Percentiles rank a stretch among this genome's conserved stretches.
These are phyloP conservation scores for Gautieria morchelliformis DNA, from an alignment of 768 basidiomycete genomes.

Conservation along the genomic window DNA sequence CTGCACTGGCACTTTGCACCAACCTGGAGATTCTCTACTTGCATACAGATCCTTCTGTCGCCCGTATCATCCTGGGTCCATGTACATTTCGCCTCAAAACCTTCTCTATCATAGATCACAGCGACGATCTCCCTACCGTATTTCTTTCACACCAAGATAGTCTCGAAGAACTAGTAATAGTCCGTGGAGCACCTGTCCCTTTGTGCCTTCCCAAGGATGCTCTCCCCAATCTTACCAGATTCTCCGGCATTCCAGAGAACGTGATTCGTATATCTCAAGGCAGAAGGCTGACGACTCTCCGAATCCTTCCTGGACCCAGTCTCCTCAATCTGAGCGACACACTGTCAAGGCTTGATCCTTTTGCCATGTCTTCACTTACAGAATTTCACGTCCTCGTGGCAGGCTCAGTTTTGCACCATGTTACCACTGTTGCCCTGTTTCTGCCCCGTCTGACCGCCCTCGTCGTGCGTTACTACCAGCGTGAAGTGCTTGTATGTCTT, in stretches of 20 bases:
- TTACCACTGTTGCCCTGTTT: not conserved
- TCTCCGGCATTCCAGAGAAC: constrained; percentile 1
- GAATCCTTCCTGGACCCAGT: not conserved
- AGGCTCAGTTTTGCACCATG: not conserved
- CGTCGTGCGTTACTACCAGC: not conserved
- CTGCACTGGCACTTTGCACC: not conserved
- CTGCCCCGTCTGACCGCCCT: not conserved
- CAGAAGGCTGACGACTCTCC: not conserved
- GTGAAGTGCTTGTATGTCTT: not conserved
- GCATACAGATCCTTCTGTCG: not conserved
- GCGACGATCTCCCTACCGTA: not conserved
- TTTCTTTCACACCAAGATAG: not conserved
- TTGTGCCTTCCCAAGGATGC: not conserved
- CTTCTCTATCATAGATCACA: not conserved
- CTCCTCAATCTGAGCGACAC: not conserved
- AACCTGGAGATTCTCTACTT: not conserved
- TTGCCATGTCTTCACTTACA: not conserved
- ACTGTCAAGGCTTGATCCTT: not conserved
- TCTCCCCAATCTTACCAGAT: not conserved
- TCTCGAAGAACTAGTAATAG: not conserved
- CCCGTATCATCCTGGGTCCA: not conserved
- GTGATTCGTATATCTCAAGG: not conserved
- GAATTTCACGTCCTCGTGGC: not conserved
- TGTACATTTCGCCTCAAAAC: not conserved
- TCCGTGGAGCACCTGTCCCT: not conserved